Base-by-base conservation (phyloP, 768 basidiomycete species). In the Lactarius trivialis region DNA sequence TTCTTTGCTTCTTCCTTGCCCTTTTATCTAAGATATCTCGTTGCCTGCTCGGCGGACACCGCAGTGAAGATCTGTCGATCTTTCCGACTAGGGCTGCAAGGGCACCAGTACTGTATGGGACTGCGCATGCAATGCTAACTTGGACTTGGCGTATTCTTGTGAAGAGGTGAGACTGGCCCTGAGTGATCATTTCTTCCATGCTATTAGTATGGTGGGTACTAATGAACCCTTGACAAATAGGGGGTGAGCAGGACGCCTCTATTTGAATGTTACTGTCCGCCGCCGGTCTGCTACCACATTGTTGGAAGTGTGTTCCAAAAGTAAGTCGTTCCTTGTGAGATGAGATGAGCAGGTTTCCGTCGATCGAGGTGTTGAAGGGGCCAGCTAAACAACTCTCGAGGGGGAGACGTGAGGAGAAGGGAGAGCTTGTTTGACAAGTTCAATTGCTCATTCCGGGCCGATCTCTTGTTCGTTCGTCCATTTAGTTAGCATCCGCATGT, bases 21-120 rank as follows among this genome's bases (percentile, higher is more conserved):
- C 63, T 65, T 68, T 63, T 51, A 67, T 64, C 61, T 59, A 64
- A 97, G 94, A 73, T 90, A 89, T 72, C 81, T 98, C 32, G 96
- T 96, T 45, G 98, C 96, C 28, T 99, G 97, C 97, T 30, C 30
- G 30, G 30, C 30, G 11, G 97, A 98, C 73, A 93, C 93, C 14
- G 98, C 93, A 4, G 88, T 98, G 66, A 96, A 95, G 74, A 91
- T 98, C 65, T 98, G 96, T 90, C 91, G 1, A 89, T 98, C 65
- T 88, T 86, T 32, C 81, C 82, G 11, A 87, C 85, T 68, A 93
- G 75, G 82, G 86, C 21, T 98, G 24, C 80, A 86, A 69, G 96
- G 95, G 3, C 97, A 98, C 74, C 97, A 98, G 71, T 83, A 96
- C 65, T 98, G 96, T 98, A 30, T 98, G 96, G 96, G 96, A 98